Percentiles rank a stretch among this genome's conserved stretches.
Conservation (phyloP, 306 rosid species). For the Quercus aquifolioides region DNA sequence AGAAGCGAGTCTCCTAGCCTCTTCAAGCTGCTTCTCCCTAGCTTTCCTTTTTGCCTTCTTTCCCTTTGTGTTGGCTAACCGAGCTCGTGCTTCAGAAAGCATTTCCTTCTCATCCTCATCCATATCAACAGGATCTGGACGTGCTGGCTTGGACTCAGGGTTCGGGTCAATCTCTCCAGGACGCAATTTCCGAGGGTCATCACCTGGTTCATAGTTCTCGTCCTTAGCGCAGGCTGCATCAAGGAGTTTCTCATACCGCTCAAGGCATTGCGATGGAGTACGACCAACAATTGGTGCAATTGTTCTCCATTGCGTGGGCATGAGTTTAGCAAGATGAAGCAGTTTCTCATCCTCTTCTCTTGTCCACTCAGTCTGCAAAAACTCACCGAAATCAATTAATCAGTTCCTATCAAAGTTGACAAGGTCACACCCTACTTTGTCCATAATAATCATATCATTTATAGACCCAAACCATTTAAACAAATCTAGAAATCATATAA, state of each 20-base stretch:
- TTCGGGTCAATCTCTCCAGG: slow-evolving; percentile 98
- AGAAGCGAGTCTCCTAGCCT: slow-evolving; percentile 97
- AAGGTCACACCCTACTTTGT: too few relatives aligned
- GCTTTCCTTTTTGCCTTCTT: slow-evolving; percentile 96
- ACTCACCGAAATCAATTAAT: slow-evolving; percentile 3
- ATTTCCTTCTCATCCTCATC: slow-evolving; percentile 99
- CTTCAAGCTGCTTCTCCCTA: slow-evolving; percentile 95
- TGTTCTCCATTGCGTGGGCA: slow-evolving; percentile 98
- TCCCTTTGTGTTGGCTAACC: slow-evolving; percentile 91
- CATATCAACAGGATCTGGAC: slow-evolving; percentile 97
- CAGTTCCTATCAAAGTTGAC: slow-evolving; percentile 1
- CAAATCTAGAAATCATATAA: too few relatives aligned
- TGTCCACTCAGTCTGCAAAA: slow-evolving; percentile 86
- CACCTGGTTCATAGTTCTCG: slow-evolving; percentile 88
- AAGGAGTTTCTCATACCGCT: slow-evolving; percentile 88
- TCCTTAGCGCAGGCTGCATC: slow-evolving; percentile 96
- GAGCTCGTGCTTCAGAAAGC: slow-evolving; percentile 97
- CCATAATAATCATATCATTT: too few relatives aligned
- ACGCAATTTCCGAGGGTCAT: slow-evolving; percentile 85
- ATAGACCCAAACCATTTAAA: too few relatives aligned
- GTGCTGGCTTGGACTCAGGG: slow-evolving; percentile 92
- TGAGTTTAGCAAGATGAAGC: slow-evolving; percentile 94
- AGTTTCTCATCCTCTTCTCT: slow-evolving; percentile 95
- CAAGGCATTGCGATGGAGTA: slow-evolving; percentile 89
- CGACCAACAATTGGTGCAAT: slow-evolving; percentile 96